These are phyloP conservation scores for Quercus mongolica DNA, from an alignment of 306 rosid species.

Conservation along the genomic window DNA sequence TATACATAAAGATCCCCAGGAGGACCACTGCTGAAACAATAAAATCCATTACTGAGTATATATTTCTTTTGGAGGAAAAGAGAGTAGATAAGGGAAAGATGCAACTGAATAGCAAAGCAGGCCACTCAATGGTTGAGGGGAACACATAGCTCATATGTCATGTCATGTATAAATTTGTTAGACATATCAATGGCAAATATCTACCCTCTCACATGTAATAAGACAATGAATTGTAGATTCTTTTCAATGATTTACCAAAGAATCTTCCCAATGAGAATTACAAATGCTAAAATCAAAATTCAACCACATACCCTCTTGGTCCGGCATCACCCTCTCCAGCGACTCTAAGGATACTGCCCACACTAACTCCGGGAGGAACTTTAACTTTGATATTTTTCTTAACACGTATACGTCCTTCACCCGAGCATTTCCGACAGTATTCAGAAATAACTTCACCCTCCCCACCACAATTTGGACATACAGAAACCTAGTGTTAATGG, in stretches of 20 bases:
- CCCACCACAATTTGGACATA: slow-evolving; percentile 90
- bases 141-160: slow-evolving; percentile 1
- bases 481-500: slow-evolving; percentile 64
- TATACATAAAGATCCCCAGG: slow-evolving; percentile 92
- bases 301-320: slow-evolving; percentile 77
- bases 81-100: background rate
- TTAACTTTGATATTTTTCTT: slow-evolving; percentile 87
- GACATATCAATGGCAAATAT: background rate
- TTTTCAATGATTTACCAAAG: slow-evolving; percentile 14
- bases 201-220: slow-evolving; percentile 1
- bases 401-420: slow-evolving; percentile 76
- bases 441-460: slow-evolving; percentile 92
- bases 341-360: slow-evolving; percentile 94
- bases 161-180: background rate
- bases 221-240: background rate
- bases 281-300: slow-evolving; percentile 8
- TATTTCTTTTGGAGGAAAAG: background rate
- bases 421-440: slow-evolving; percentile 83
- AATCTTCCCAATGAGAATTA: slow-evolving; percentile 6
- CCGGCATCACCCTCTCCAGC: slow-evolving; percentile 94
- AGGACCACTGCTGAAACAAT: slow-evolving; percentile 73
- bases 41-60: slow-evolving; percentile 24
- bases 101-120: background rate
- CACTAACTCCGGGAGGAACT: slow-evolving; percentile 89
- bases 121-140: background rate